Evolutionary conservation across 2,329 filamentous ascomycete genomes (phyloP), one percentile per base, ranked within the genome.

Genomic region (Helminthosporium solani): DNA sequence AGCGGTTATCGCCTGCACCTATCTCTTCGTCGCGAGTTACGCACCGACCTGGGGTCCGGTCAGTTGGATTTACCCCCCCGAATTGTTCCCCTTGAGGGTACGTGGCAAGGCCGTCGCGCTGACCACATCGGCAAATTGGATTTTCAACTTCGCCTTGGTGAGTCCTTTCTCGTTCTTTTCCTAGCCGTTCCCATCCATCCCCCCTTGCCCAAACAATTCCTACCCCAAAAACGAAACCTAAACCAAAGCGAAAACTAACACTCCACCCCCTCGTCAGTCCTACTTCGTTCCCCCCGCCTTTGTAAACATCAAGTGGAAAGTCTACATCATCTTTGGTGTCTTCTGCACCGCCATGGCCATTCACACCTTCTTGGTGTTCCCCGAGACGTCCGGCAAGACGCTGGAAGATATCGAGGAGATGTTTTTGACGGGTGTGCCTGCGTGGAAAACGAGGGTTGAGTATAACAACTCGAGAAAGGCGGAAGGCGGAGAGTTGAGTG

Each of bases 361-460:
- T 41, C 86, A 90, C 64, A 83, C 87, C 61, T 81, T 81, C 64
- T 75, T 90, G 53, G 15, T 77, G 14, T 83, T 82, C 56, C 85
- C 85, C 0, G 81, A 89, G 70, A 90, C 86, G 0, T 81, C 83
- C 31, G 86, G 86, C 11, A 87, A 83, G 70, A 86, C 85, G 0
- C 79, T 91, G 1, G 87, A 91, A 62, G 86, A 91, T 63, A 84
- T 90, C 67, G 86, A 88, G 54, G 81, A 81, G 12, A 84, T 90
- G 53, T 91, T 91, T 64, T 76, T 72, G 39, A 59, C 63, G 7
- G 80, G 79, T 0, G 63, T 75, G 1, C 79, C 78, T 1, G 79
- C 83, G 3, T 86, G 84, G 83, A 79, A 76, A 66, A 74, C 68
- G 1, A 56, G 49, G 44, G 60, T 63, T 1, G 61, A 66, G 16